A percentile compares a stretch with the other conserved stretches of the same genome.
Evolutionary conservation across 2,329 filamentous ascomycete genomes (phyloP).

Genomic region (Pyricularia sp.): DNA sequence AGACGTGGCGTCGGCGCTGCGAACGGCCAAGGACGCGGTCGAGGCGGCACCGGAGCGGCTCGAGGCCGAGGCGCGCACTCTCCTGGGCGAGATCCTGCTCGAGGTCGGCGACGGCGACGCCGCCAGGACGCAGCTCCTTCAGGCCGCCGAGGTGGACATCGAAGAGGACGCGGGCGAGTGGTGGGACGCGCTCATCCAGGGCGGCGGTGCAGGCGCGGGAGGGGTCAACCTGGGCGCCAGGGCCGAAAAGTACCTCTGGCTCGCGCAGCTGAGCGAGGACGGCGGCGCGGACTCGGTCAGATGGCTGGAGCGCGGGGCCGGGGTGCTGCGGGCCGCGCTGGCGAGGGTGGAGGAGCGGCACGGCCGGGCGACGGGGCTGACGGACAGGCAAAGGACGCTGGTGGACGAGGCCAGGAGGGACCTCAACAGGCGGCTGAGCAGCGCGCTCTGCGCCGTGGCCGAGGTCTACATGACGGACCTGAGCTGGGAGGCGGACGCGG

Average conservation of each 20-base stretch:
- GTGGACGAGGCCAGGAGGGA: constrained; percentile 39
- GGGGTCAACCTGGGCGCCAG: constrained; percentile 65
- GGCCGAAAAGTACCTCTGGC: constrained; percentile 87
- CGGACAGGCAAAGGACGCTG: constrained; percentile 22
- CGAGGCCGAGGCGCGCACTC: constrained; percentile 48
- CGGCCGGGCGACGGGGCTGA: constrained; percentile 2
- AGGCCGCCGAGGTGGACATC: constrained; percentile 62
- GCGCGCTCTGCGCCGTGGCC: constrained; percentile 85
- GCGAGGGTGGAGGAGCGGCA: constrained; percentile 42
- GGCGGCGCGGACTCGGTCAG: constrained; percentile 55
- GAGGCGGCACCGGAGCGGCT: constrained; percentile 15
- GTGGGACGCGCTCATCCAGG: neutral
- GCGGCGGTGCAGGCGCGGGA: constrained; percentile 53
- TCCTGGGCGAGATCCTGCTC: constrained; percentile 74
- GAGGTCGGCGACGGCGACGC: constrained; percentile 73
- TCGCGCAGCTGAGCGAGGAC: constrained; percentile 78
- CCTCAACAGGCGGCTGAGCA: constrained; percentile 74
- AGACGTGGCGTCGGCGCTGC: constrained; percentile 18
- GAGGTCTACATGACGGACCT: constrained; percentile 99
- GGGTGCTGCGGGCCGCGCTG: constrained; percentile 63
- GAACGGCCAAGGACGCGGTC: constrained; percentile 30
- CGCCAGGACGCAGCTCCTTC: constrained; percentile 62
- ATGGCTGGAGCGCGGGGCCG: constrained; percentile 64
- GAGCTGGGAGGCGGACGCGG: constrained; percentile 85
- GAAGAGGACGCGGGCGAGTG: constrained; percentile 45